phyloP scores from a whole-genome alignment of 2,329 filamentous ascomycete species.

The Blastomyces gilchristii region DNA sequence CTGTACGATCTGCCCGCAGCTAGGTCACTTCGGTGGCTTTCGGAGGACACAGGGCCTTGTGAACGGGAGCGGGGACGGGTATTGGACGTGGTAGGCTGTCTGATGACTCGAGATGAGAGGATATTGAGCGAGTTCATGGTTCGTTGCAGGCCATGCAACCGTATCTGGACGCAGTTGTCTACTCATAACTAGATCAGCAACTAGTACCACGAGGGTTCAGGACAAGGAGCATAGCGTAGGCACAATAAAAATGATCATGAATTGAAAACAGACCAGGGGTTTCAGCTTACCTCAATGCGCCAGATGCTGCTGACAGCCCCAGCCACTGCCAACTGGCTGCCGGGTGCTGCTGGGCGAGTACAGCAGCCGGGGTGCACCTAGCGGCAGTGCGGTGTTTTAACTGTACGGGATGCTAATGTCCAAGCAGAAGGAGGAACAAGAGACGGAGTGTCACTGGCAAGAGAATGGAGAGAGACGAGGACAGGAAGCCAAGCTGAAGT shows the following conservation, averaged over 20 bases:
- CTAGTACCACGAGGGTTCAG: background rate
- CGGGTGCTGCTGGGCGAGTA: background rate
- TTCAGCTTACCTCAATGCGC: slow-evolving; percentile 32
- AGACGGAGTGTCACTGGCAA: background rate
- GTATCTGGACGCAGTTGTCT: slow-evolving; percentile 27
- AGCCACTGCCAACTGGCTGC: slow-evolving; percentile 1
- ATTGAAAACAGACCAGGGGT: background rate
- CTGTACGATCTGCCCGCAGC: slow-evolving; percentile 36
- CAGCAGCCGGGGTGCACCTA: background rate
- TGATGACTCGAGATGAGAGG: slow-evolving; percentile 71
- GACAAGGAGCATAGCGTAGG: background rate
- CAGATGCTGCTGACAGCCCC: slow-evolving; percentile 26
- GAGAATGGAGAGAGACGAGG: background rate
- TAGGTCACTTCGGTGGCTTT: slow-evolving; percentile 25
- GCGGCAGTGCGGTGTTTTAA: background rate
- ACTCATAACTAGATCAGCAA: slow-evolving; percentile 7
- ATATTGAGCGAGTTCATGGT: slow-evolving; percentile 97
- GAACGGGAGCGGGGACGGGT: slow-evolving; percentile 46
- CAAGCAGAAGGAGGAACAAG: no score
- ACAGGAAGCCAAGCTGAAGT: background rate
- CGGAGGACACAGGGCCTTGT: slow-evolving; percentile 37
- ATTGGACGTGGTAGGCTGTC: slow-evolving; percentile 44
- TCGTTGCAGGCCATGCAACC: slow-evolving; percentile 40
- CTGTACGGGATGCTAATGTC: background rate
- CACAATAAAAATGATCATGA: slow-evolving; percentile 10